Evolutionary conservation across 1,139 yeast species (phyloP).

Genomic region (Blastobotrys proliferans): DNA sequence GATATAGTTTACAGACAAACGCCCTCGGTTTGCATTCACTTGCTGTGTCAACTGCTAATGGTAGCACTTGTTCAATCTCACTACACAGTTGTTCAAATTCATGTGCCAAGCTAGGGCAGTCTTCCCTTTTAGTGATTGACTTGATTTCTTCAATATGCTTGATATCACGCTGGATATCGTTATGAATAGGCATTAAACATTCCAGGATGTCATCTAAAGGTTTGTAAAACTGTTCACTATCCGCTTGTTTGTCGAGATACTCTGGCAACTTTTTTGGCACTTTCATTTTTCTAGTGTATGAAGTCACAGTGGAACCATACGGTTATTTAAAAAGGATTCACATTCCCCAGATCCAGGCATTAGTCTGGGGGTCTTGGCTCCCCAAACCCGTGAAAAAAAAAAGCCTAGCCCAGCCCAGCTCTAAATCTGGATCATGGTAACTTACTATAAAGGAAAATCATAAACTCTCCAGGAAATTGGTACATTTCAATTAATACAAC

Average conservation of each 20-base stretch:
- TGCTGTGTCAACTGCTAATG: slow-evolving; percentile 4
- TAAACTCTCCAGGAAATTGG: no score
- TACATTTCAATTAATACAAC: no score
- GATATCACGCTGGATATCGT: background rate
- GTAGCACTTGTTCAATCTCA: background rate
- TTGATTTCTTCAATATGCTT: background rate
- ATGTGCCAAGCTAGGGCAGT: background rate
- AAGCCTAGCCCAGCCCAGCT: no score
- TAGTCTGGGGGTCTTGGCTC: no score
- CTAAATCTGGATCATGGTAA: no score
- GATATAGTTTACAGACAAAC: background rate
- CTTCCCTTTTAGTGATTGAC: background rate
- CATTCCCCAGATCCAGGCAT: no score
- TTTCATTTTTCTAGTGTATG: no score
- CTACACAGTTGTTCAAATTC: background rate
- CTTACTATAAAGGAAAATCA: no score
- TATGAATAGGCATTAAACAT: background rate
- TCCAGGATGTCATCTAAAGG: slow-evolving; percentile 4
- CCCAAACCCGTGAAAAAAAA: no score
- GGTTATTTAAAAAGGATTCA: no score
- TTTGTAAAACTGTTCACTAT: background rate
- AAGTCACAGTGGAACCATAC: no score
- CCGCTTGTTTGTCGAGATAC: background rate
- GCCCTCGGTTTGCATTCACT: background rate
- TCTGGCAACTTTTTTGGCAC: slow-evolving; percentile 2